Evolutionary conservation across 352 stramenopile genomes (phyloP).

Genomic region (Phytophthora boehmeriae): DNA sequence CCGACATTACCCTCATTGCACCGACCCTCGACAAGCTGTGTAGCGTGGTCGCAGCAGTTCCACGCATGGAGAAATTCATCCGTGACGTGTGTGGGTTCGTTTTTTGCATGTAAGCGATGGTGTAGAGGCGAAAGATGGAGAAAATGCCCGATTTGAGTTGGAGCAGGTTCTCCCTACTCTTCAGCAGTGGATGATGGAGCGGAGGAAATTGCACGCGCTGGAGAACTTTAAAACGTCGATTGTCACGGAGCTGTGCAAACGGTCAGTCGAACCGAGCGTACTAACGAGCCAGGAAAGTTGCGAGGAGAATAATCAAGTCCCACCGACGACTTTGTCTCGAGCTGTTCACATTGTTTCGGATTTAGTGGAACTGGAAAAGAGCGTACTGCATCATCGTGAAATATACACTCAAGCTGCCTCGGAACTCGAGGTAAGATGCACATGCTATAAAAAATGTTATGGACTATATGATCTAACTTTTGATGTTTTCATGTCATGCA

Average conservation of each 20-base stretch:
- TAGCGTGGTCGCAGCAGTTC: conserved; percentile 77
- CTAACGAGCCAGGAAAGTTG: conserved; percentile 23
- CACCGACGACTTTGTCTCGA: conserved; percentile 53
- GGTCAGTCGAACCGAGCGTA: conserved; percentile 52
- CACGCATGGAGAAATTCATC: conserved; percentile 88
- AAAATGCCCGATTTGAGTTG: conserved; percentile 47
- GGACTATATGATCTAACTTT: conserved; percentile 8
- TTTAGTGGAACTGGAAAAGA: conserved; percentile 85
- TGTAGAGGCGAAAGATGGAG: conserved; percentile 26
- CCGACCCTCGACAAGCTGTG: conserved; percentile 84
- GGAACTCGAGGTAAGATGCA: conserved; percentile 67
- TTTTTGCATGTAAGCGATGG: conserved; percentile 51
- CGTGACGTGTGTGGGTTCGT: conserved; percentile 83
- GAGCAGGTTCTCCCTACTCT: conserved; percentile 77
- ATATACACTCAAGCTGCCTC: conserved; percentile 82
- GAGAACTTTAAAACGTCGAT: conserved; percentile 69
- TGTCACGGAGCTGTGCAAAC: conserved; percentile 65
- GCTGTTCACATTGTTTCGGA: conserved; percentile 77
- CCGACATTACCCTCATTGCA: conserved; percentile 81
- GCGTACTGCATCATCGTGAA: conserved; percentile 76
- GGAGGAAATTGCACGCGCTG: conserved; percentile 60
- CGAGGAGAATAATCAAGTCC: conserved; percentile 12
- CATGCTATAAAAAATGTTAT: neutral
- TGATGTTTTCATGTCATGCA: conserved; percentile 22
- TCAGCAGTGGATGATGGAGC: conserved; percentile 68